phyloP scores from a whole-genome alignment of 2,329 filamentous ascomycete genomes.

The Aspergillus pseudotamarii region DNA sequence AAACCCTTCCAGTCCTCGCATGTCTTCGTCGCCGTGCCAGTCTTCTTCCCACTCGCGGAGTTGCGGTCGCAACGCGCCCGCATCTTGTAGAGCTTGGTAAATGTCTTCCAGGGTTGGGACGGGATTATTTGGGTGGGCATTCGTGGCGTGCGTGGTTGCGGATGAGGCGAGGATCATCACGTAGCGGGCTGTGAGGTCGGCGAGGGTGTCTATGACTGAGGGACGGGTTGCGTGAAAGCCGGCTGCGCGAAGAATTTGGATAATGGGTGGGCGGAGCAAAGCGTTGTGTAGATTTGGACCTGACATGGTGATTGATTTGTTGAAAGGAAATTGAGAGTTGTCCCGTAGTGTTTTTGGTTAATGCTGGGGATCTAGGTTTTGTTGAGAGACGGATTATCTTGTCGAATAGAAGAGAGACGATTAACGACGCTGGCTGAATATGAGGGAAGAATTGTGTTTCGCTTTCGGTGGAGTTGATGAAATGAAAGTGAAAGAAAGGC shows the following conservation, averaged over 20 bases:
- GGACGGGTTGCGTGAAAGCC: constrained; percentile 84
- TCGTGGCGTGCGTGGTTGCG: constrained; percentile 70
- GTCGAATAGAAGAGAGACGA: background rate
- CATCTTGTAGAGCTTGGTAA: constrained; percentile 81
- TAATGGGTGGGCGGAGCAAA: constrained; percentile 80
- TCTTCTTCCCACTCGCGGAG: constrained; percentile 68
- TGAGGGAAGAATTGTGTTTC: background rate
- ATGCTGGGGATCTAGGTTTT: background rate
- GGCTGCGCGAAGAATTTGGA: constrained; percentile 88
- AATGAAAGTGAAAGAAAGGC: constrained; percentile 2
- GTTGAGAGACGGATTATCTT: background rate
- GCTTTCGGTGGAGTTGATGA: background rate
- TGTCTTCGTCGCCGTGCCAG: constrained; percentile 73
- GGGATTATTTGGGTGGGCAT: constrained; percentile 66
- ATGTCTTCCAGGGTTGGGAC: constrained; percentile 74
- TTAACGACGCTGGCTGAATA: background rate
- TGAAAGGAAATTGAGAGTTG: background rate
- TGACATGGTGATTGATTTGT: constrained; percentile 41
- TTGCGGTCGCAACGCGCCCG: constrained; percentile 72
- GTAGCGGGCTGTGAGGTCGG: constrained; percentile 83
- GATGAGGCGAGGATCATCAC: constrained; percentile 72
- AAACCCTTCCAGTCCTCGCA: constrained; percentile 75
- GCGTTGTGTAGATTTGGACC: constrained; percentile 66
- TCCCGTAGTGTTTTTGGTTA: background rate
- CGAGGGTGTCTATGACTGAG: constrained; percentile 82